A percentile compares a stretch with the other conserved stretches of the same genome.
Conservation (phyloP, 1,284 basidiomycete species). For the Meira miltonrushii region DNA sequence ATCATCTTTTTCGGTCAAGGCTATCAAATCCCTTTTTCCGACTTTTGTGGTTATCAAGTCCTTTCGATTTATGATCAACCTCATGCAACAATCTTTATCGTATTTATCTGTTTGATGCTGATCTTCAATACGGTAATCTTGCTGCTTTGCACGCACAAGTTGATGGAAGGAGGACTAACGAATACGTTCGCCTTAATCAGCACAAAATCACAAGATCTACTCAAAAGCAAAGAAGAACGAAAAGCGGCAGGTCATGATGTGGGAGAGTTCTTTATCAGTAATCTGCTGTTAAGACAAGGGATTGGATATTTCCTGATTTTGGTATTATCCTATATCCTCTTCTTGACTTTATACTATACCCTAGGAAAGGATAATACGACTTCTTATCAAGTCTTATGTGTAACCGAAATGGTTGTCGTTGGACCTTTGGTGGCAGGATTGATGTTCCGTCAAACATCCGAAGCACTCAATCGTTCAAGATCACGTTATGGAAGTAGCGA, state of each 20-base stretch:
- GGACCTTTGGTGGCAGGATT: background rate
- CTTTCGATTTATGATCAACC: background rate
- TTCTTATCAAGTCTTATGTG: conserved; percentile 2
- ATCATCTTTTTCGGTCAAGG: background rate
- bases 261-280: background rate
- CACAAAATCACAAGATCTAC: too few relatives aligned
- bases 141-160: too few relatives aligned
- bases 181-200: too few relatives aligned
- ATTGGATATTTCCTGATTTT: background rate
- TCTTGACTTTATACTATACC: conserved; percentile 1
- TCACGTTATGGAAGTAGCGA: too few relatives aligned
- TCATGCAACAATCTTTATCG: background rate
- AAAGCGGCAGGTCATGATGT: background rate
- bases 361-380: background rate
- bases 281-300: background rate
- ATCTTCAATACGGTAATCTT: background rate
- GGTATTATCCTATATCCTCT: background rate
- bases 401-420: background rate
- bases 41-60: conserved; percentile 1
- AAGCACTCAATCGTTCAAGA: background rate
- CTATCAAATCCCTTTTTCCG: background rate
- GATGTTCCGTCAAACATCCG: conserved; percentile 4
- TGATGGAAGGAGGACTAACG: too few relatives aligned
- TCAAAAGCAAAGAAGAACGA: background rate
- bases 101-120: background rate